A percentile compares a stretch with the other conserved stretches of the same genome.
These are phyloP conservation scores for Penstemon davidsonii DNA, from an alignment of 257 asterid genomes.

Conservation along the genomic window DNA sequence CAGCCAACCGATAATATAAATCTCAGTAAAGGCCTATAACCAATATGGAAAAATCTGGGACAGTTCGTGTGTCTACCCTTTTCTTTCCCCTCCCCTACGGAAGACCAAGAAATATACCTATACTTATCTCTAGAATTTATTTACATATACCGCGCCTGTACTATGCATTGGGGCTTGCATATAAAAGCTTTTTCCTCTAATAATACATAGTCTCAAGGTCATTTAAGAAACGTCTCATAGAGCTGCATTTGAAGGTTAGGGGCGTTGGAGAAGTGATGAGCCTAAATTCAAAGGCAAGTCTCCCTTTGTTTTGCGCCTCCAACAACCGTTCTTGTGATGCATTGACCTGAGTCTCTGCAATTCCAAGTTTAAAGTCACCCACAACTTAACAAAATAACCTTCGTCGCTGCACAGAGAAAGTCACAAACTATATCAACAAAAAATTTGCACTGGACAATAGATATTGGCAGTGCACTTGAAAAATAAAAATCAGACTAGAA, in stretches of 20 bases:
- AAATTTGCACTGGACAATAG: slow-evolving; percentile 5
- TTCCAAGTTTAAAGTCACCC: slow-evolving; percentile 11
- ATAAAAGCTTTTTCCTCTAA: not conserved
- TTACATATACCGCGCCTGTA: not conserved
- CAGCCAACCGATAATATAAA: not conserved
- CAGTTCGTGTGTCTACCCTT: not conserved
- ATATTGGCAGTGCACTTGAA: not conserved
- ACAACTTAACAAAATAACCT: slow-evolving; percentile 50
- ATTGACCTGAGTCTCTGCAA: slow-evolving; percentile 14
- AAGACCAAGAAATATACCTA: not conserved
- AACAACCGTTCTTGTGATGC: slow-evolving; percentile 9
- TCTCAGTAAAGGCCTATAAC: not conserved
- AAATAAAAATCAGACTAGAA: not conserved
- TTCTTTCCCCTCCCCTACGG: not conserved
- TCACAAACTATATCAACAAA: not conserved
- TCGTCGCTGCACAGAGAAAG: slow-evolving; percentile 45
- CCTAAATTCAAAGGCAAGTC: not conserved
- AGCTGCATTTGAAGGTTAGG: slow-evolving; percentile 1
- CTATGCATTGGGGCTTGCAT: not conserved
- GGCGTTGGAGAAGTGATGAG: slow-evolving; percentile 8
- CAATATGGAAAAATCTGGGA: not conserved
- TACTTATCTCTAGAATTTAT: not conserved
- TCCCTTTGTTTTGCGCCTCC: slow-evolving; percentile 24
- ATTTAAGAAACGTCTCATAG: not conserved
- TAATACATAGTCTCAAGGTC: slow-evolving; percentile 11